These are phyloP conservation scores for Musa schizocarpa DNA, from an alignment of 176 grass and related monocot genomes.

Conservation along the genomic window DNA sequence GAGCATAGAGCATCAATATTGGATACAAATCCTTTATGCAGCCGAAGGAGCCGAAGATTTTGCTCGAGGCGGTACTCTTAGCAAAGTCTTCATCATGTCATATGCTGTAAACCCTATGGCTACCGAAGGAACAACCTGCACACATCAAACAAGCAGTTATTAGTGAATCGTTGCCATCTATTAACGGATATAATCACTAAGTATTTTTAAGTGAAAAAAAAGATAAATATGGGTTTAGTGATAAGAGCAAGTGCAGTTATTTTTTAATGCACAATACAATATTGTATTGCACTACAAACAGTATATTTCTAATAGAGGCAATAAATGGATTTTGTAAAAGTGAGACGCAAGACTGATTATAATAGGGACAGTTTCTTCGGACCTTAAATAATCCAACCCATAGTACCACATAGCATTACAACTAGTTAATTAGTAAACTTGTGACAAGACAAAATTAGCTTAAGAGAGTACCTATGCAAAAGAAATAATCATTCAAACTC, in stretches of 20 bases:
- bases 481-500: too few relatives aligned
- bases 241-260: not conserved
- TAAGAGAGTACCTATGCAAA: too few relatives aligned
- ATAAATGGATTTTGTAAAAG: too few relatives aligned
- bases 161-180: conserved; percentile 1
- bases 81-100: conserved; percentile 80
- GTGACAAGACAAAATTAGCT: too few relatives aligned
- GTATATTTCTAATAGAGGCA: too few relatives aligned
- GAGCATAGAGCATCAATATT: not conserved
- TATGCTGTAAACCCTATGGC: conserved; percentile 94
- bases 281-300: not conserved
- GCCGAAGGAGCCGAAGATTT: conserved; percentile 31
- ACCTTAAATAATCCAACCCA: too few relatives aligned
- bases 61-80: conserved; percentile 60
- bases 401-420: too few relatives aligned
- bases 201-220: conserved; percentile 7
- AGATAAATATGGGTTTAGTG: not conserved
- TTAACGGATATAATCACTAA: not conserved
- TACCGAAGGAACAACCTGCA: conserved; percentile 89
- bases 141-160: not conserved
- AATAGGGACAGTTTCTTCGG: too few relatives aligned
- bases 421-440: too few relatives aligned
- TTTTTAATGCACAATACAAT: not conserved
- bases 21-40: conserved; percentile 22
- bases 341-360: too few relatives aligned